Evolutionary conservation across 768 basidiomycete genomes (phyloP), one percentile per base, ranked within the genome.

Genomic region (Dacryopinax primogenitus): DNA sequence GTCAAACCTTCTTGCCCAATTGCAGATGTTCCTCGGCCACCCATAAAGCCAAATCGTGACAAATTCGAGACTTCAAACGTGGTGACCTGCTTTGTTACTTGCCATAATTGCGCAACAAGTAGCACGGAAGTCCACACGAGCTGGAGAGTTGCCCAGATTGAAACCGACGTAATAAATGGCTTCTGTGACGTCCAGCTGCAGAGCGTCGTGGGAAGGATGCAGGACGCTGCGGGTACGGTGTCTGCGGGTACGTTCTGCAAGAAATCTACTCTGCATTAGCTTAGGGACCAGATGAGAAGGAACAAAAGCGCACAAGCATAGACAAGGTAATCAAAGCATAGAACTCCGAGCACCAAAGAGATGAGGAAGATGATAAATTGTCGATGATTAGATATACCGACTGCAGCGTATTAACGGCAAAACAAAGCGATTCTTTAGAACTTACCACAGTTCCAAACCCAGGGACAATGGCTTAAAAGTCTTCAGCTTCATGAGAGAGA

Each of bases 401-500:
- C 92, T 91, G 64, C 26, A 66, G 32, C 18, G 9, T 26, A 39
- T 21, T 64, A 33, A 23, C 11, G 33, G 33, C 28, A 3, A 26
- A 15, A 34, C 37, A 45, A n/a, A 18, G 28, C n/a, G 67, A 33
- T 75, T 0, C 2, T 16, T 12, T 36, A 4, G 15, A 1, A 65
- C 87, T 30, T 72, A 92, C 91, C 85, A 74, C 95, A 97, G 76
- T 98, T 98, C 94, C 94, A 99, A 16, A 97, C 86, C 96, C 96
- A 99, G 1, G 95, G 96, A 70, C 96, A 98, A 71, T 99, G 94
- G 71, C 93, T 95, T 7, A 64, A 32, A 3, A 44, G 51, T 32
- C 51, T 32, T 21, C 1, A 61, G 34, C 11, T 45, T 13, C n/a
- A 41, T 41, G 30, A 36, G 13, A 36, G 70, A 66, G 65, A 51